Evolutionary conservation across 495 filamentous ascomycete genomes (phyloP).

Genomic region (Neurospora africana): DNA sequence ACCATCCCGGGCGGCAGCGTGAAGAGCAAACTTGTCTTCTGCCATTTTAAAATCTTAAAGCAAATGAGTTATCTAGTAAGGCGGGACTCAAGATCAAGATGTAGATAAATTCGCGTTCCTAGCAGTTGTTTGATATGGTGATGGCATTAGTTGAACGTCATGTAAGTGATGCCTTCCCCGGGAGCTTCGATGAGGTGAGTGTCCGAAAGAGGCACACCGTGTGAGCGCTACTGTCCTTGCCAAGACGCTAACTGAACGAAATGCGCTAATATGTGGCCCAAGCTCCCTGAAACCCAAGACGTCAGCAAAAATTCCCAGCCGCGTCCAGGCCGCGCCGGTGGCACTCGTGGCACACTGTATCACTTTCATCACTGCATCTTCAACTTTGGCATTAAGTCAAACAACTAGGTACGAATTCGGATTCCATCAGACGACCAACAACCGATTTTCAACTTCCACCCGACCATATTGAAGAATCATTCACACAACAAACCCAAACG

Average conservation of each 20-base stretch:
- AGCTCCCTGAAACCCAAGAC: neutral
- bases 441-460: neutral
- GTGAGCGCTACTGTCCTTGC: neutral
- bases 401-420: neutral
- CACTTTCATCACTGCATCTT: neutral
- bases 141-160: slow-evolving; percentile 10
- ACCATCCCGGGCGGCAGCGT: slow-evolving; percentile 82
- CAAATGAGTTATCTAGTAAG: neutral
- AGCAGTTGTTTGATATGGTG: neutral
- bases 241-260: neutral
- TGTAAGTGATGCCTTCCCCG: slow-evolving; percentile 24
- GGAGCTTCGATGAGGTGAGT: neutral
- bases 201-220: neutral
- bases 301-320: slow-evolving; percentile 1
- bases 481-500: neutral
- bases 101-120: neutral
- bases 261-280: neutral
- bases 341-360: neutral
- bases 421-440: neutral
- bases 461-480: neutral
- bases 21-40: slow-evolving; percentile 61
- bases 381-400: neutral
- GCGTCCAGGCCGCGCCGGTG: neutral
- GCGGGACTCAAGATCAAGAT: neutral
- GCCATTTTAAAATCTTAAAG: slow-evolving; percentile 8